Conservation (phyloP, 108 stramenopile genomes). For the Phaeodactylum tricornutum region DNA sequence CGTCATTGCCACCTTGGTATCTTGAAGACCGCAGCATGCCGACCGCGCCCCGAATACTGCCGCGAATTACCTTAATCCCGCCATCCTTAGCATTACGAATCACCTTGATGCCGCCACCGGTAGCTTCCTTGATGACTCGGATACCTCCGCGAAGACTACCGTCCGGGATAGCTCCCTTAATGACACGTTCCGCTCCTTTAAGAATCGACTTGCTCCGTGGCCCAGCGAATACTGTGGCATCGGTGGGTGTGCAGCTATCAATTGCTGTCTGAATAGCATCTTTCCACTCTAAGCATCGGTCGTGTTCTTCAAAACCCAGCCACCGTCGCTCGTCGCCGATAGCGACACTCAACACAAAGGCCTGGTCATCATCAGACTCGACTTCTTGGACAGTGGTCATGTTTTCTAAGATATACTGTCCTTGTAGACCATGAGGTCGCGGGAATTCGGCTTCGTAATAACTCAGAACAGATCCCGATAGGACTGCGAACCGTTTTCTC, state of each 20-base stretch:
- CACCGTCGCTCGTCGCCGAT: constrained; percentile 13
- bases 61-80: constrained; percentile 14
- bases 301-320: constrained; percentile 41
- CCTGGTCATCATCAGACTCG: not conserved
- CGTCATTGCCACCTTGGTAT: not conserved
- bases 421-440: constrained; percentile 37
- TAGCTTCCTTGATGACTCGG: constrained; percentile 6
- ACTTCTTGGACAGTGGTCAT: too few species aligned
- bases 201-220: too few species aligned
- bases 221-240: too few species aligned
- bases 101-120: constrained; percentile 13
- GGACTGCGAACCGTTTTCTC: constrained; percentile 46
- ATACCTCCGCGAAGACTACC: constrained; percentile 7
- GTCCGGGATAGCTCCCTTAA: constrained; percentile 1
- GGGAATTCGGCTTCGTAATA: constrained; percentile 52
- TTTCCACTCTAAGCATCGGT: constrained; percentile 34
- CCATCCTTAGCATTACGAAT: constrained; percentile 14
- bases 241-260: not conserved
- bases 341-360: not conserved
- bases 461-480: constrained; percentile 45
- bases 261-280: constrained; percentile 11
- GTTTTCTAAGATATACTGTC: constrained; percentile 35
- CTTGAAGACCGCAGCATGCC: constrained; percentile 4
- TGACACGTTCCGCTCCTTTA: not conserved
- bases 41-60: not conserved